These are phyloP conservation scores for Senecio squalidus DNA, from an alignment of 140 eudicot species.

Conservation along the genomic window DNA sequence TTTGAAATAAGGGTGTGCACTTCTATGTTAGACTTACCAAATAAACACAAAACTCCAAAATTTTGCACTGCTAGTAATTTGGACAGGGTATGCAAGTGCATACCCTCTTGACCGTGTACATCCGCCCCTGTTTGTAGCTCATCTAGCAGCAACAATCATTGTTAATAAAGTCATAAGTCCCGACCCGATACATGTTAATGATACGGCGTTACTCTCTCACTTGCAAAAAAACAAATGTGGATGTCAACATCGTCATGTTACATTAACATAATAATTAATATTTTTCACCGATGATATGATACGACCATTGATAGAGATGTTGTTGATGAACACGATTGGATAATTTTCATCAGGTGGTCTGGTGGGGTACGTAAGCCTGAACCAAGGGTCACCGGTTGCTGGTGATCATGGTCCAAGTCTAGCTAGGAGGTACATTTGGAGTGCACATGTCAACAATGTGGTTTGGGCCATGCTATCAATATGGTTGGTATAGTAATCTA, in stretches of 20 bases:
- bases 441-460: slow-evolving; percentile 14
- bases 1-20: no score
- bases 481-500: slow-evolving; percentile 15
- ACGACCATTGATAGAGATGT: background rate
- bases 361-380: background rate
- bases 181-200: no score
- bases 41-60: no score
- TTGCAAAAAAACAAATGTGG: background rate
- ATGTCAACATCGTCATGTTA: background rate
- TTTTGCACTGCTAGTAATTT: no score
- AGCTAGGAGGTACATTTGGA: slow-evolving; percentile 4
- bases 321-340: background rate
- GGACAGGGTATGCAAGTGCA: no score
- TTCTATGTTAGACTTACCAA: no score
- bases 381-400: slow-evolving; percentile 2
- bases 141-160: no score
- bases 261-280: background rate
- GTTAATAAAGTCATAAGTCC: no score
- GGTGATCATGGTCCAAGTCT: slow-evolving; percentile 1
- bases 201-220: background rate
- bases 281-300: slow-evolving; percentile 3
- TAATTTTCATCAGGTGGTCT: slow-evolving; percentile 14
- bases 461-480: slow-evolving; percentile 13
- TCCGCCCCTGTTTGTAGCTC: no score
- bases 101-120: no score